phyloP scores from a whole-genome alignment of 495 filamentous ascomycete genomes.

The Aspergillus egyptiacus region DNA sequence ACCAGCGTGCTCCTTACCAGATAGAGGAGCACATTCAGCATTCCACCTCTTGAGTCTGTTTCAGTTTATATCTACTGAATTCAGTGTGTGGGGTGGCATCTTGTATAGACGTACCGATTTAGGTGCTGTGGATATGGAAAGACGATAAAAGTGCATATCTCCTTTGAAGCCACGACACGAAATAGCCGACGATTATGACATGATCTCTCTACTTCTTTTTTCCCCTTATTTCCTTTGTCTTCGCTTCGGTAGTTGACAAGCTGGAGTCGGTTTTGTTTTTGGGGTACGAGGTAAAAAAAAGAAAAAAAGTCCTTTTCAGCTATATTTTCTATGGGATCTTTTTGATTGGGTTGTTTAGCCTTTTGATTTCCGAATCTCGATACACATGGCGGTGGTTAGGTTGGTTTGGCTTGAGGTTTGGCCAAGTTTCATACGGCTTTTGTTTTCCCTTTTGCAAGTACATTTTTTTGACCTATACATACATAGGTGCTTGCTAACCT shows the following conservation, averaged over 20 bases:
- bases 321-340: background rate
- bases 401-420: too few relatives aligned
- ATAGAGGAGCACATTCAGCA: background rate
- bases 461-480: too few relatives aligned
- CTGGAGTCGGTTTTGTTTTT: conserved; percentile 8
- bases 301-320: background rate
- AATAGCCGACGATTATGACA: conserved; percentile 11
- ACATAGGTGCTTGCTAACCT: too few relatives aligned
- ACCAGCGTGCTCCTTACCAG: background rate
- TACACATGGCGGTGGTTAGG: too few relatives aligned
- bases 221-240: background rate
- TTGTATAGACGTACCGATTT: background rate
- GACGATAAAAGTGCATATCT: background rate
- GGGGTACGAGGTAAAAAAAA: background rate
- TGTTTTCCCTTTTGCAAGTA: too few relatives aligned
- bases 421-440: too few relatives aligned
- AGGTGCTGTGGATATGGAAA: conserved; percentile 3
- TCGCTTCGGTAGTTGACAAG: conserved; percentile 2
- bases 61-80: background rate
- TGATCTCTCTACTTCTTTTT: conserved; percentile 7
- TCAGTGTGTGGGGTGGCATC: background rate
- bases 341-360: background rate
- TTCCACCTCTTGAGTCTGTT: background rate
- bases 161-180: background rate
- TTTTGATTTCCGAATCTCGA: too few relatives aligned